Evolutionary conservation across 2,329 filamentous ascomycete species (phyloP).

Genomic region (Hypoxylon sp.): DNA sequence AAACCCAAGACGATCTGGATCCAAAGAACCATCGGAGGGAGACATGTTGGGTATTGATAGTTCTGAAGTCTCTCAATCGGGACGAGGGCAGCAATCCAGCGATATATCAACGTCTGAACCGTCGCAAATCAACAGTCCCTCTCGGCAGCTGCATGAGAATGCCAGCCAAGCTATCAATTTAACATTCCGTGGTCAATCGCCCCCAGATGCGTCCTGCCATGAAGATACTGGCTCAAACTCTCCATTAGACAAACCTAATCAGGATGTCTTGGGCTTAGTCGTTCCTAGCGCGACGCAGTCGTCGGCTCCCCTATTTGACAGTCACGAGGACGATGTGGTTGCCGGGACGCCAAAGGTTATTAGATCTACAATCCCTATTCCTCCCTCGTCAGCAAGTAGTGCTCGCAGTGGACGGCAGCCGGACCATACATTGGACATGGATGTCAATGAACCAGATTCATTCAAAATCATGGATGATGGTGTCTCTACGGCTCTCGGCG

Average conservation of each 20-base stretch:
- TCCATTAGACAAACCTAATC: slow-evolving; percentile 4
- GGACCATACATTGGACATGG: slow-evolving; percentile 60
- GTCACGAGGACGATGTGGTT: slow-evolving; percentile 44
- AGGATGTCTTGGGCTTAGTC: slow-evolving; percentile 9
- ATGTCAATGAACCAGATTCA: slow-evolving; percentile 50
- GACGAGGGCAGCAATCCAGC: slow-evolving; percentile 42
- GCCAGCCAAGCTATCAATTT: slow-evolving; percentile 43
- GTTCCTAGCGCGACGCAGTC: slow-evolving; percentile 33
- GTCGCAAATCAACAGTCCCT: slow-evolving; percentile 53
- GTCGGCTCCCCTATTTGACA: slow-evolving; percentile 40
- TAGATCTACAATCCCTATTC: slow-evolving; percentile 54
- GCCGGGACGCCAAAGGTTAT: slow-evolving; percentile 49
- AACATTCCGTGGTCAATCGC: slow-evolving; percentile 24
- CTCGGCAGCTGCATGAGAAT: slow-evolving; percentile 52
- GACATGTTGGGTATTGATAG: slow-evolving; percentile 18
- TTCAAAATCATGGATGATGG: slow-evolving; percentile 44
- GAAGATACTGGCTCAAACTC: slow-evolving; percentile 5
- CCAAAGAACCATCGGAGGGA: slow-evolving; percentile 6
- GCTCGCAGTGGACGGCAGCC: slow-evolving; percentile 66
- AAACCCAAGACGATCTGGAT: slow-evolving; percentile 13
- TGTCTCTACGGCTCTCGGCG: slow-evolving; percentile 20
- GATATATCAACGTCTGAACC: slow-evolving; percentile 47
- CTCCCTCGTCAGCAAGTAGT: slow-evolving; percentile 60
- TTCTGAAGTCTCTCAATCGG: slow-evolving; percentile 42
- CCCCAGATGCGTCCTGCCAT: slow-evolving; percentile 17